A percentile compares a stretch with the other conserved stretches of the same genome.
Conservation (phyloP, 495 filamentous ascomycete species). For the Hapsidospora chrysogenum region DNA sequence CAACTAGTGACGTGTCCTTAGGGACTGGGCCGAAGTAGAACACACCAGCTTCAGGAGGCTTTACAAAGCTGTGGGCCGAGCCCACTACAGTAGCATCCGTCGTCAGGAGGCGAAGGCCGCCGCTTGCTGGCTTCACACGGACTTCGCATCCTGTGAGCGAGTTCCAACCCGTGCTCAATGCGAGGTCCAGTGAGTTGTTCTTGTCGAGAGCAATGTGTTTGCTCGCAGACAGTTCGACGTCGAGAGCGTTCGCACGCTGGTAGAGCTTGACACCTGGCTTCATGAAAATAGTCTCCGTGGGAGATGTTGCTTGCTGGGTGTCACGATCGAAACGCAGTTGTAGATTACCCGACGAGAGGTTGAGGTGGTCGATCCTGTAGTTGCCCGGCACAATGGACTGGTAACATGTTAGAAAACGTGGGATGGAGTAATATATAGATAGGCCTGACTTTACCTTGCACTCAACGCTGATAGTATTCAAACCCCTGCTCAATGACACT, state of each 20-base stretch:
- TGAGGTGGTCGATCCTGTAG: constrained; percentile 60
- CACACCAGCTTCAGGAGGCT: constrained; percentile 41
- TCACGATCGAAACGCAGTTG: constrained; percentile 45
- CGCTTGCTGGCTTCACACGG: constrained; percentile 64
- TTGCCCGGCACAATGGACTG: constrained; percentile 49
- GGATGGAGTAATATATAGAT: neutral
- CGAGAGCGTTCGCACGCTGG: constrained; percentile 28
- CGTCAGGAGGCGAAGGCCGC: constrained; percentile 70
- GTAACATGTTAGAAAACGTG: constrained; percentile 3
- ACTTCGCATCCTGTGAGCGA: constrained; percentile 50
- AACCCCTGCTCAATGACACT: constrained; percentile 34
- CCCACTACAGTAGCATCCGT: constrained; percentile 45
- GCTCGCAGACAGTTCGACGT: constrained; percentile 26
- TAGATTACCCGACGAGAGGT: constrained; percentile 51
- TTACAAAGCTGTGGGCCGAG: constrained; percentile 35
- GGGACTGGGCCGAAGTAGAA: constrained; percentile 46
- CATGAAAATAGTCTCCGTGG: constrained; percentile 19
- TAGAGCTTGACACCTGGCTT: constrained; percentile 27
- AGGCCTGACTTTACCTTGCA: constrained; percentile 26
- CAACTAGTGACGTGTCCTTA: constrained; percentile 26
- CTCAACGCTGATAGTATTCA: constrained; percentile 29
- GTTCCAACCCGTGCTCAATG: constrained; percentile 63
- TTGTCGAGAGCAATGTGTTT: constrained; percentile 58
- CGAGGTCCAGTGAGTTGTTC: constrained; percentile 57
- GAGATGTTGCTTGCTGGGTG: constrained; percentile 20